Base-by-base conservation (phyloP, 2,329 filamentous ascomycete genomes). In the Aspergillus fumigatiaffinis region DNA sequence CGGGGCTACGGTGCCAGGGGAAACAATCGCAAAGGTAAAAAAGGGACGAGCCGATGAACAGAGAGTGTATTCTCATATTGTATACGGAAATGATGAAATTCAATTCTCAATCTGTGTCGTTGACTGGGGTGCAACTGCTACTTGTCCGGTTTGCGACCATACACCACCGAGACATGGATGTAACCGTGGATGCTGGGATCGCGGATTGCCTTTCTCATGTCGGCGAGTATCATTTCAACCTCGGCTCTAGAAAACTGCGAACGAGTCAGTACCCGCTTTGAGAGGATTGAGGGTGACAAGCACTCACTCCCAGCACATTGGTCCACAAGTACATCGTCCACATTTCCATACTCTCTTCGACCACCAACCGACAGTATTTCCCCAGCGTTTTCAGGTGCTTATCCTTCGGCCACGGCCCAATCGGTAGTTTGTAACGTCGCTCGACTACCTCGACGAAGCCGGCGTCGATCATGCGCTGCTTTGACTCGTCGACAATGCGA, bases 271-370 rank as follows among this genome's bases (percentile, higher is more conserved):
- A 21, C 14, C 14, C 4, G 32, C 20, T 51, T 9, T 1, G n/a
- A 17, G 14, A 29, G 38, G 1, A 21, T 25, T 23, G 8, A 29
- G 47, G 23, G 20, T 9, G 47, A 29, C 28, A 50, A 29, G 14
- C 29, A 58, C 57, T 63, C 57, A 61, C 68, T 55, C 67, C 66
- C 28, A 69, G 59, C 41, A 66, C 55, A 17, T 55, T 64, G 4
- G 68, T 69, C n/a, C 65, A 54, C 17, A 69, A 55, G 10, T 62
- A 56, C 60, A 72, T 60, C 17, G 57, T 56, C 69, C 70, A 72
- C 6, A 67, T 67, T 51, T 72, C 68, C 49, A 71, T 59, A 0
- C 70, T 68, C 3, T 60, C 60, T 35, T 71, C 66, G 59, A 64
- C 65, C 41, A 66, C 64, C 17, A 63, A 55, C 23, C 62, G 62